Evolutionary conservation across 1,284 basidiomycete species (phyloP).

Genomic region (Pholiota adiposa): DNA sequence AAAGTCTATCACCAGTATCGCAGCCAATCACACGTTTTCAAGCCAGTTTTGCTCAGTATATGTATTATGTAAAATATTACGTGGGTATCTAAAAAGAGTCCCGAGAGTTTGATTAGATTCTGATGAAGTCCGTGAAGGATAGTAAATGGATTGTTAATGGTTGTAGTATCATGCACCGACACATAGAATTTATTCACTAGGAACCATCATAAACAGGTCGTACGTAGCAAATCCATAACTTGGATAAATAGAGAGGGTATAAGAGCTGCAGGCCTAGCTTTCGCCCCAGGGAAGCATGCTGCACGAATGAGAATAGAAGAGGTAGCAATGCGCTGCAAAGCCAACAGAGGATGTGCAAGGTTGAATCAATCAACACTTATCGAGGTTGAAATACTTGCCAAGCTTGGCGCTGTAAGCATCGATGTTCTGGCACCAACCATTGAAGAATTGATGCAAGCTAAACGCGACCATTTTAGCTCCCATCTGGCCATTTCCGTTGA

Average conservation of each 20-base stretch:
- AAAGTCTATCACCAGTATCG: background rate
- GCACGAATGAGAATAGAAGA: background rate
- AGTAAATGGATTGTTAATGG: background rate
- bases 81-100: slow-evolving; percentile 6
- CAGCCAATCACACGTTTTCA: slow-evolving; percentile 16
- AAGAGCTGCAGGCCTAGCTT: slow-evolving; percentile 9
- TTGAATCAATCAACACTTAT: slow-evolving; percentile 42
- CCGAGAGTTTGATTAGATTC: background rate
- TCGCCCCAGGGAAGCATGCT: slow-evolving; percentile 8
- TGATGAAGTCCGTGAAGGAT: background rate
- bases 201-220: slow-evolving; percentile 2
- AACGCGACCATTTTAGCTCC: background rate
- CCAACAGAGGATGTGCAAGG: background rate
- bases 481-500: background rate
- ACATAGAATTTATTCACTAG: background rate
- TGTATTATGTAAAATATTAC: slow-evolving; percentile 8
- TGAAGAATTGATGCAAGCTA: slow-evolving; percentile 78
- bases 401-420: slow-evolving; percentile 56
- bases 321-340: background rate
- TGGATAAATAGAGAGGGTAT: slow-evolving; percentile 10
- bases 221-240: background rate
- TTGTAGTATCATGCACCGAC: background rate
- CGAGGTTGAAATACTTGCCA: slow-evolving; percentile 75
- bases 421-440: slow-evolving; percentile 77
- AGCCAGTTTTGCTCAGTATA: background rate